Evolutionary conservation across 2,329 filamentous ascomycete species (phyloP).

Genomic region (Paecilomyces niveus): DNA sequence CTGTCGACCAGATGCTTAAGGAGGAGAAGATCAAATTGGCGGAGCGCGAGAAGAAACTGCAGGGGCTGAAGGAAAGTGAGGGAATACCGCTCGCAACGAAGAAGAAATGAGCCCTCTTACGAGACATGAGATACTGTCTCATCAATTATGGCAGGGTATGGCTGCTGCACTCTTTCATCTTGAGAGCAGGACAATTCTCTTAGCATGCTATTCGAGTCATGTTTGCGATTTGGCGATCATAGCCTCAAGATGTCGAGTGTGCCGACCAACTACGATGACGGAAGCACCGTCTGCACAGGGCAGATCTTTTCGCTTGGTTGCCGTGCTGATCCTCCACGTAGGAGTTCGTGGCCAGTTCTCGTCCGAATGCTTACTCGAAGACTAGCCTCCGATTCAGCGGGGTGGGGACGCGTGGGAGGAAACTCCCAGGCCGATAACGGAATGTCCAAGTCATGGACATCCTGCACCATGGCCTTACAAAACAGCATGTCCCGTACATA

Average conservation of each 20-base stretch:
- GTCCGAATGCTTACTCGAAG: not conserved
- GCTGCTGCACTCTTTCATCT: not conserved
- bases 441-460: too few species aligned
- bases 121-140: not conserved
- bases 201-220: not conserved
- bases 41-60: conserved; percentile 54
- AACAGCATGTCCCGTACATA: too few species aligned
- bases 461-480: too few species aligned
- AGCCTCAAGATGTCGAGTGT: not conserved
- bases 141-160: not conserved
- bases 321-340: not conserved
- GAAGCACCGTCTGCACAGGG: not conserved
- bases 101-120: conserved; percentile 27
- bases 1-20: conserved; percentile 55
- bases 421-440: too few species aligned
- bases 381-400: too few species aligned
- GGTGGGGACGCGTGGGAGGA: too few species aligned
- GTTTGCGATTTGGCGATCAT: not conserved
- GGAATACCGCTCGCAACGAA: conserved; percentile 33
- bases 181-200: not conserved
- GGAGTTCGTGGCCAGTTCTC: not conserved
- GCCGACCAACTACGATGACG: not conserved
- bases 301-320: not conserved
- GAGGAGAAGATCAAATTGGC: conserved; percentile 57
- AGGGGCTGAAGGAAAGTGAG: conserved; percentile 42